Evolutionary conservation across 495 filamentous ascomycete genomes (phyloP), one percentile per base, ranked within the genome.

Genomic region (Lentithecium fluviatile): DNA sequence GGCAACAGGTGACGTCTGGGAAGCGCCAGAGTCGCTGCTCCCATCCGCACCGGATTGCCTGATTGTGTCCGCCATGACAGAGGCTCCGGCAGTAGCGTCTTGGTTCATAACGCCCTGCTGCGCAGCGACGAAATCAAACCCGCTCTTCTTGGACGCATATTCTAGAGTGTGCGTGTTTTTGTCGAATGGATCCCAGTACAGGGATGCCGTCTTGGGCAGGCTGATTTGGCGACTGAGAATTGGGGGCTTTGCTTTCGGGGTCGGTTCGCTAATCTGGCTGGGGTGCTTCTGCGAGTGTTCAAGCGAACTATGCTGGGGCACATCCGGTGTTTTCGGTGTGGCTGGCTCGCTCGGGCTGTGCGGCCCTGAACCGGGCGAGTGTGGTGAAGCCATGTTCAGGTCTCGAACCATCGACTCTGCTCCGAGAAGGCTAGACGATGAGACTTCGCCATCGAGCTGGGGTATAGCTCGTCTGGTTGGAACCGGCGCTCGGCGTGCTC

Each of bases 331-430:
- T 52, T 60, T 65, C 58, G 70, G 63, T 55, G 64, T 74, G 50
- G 64, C 58, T 52, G 70, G 63, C 48, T 71, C 74, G 64, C 65
- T 60, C 15, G 59, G 56, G 60, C 40, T 61, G 3, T 58, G 60
- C 13, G 40, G 60, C 4, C 53, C 62, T 8, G 75, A 75, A n/a
- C 62, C 48, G 0, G 55, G 67, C 21, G 69, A 68, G 19, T 57
- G 63, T 17, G 76, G 76, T 50, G 85, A 87, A 55, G 80, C 79
- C 84, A 88, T 87, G 63, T 88, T 80, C 52, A 89, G 74, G 64
- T 84, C 80, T 61, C 82, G 78, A 61, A 90, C 83, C 59, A 88
- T 72, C 11, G 82, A 85, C 73, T 88, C 86, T 52, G 86, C 80
- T 38, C 85, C 86, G 60, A 84, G 78, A 34, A 88, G 74, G 70